A percentile compares a stretch with the other conserved stretches of the same genome.
Evolutionary conservation across 1,284 basidiomycete genomes (phyloP).

Genomic region (Cerioporus squamosus): DNA sequence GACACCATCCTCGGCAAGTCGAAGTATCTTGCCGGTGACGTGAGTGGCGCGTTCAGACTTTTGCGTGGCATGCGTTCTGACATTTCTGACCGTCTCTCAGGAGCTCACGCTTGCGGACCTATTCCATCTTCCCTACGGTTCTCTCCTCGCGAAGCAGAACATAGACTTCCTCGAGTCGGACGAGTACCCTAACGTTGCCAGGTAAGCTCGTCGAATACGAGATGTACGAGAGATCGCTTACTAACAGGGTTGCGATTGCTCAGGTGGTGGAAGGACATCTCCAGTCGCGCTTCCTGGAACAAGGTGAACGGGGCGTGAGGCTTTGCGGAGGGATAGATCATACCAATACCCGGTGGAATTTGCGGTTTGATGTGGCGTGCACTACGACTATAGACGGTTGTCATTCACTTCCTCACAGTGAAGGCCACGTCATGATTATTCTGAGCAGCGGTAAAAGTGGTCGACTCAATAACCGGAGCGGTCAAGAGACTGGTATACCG

Average conservation of each 20-base stretch:
- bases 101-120: constrained; percentile 55
- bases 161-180: constrained; percentile 27
- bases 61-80: too few relatives aligned
- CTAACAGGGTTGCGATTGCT: not conserved
- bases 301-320: constrained; percentile 26
- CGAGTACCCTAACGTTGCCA: constrained; percentile 35
- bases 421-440: too few relatives aligned
- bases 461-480: too few relatives aligned
- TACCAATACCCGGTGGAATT: too few relatives aligned
- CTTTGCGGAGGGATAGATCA: too few relatives aligned
- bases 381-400: too few relatives aligned
- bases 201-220: constrained; percentile 17
- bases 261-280: constrained; percentile 42
- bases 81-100: constrained; percentile 28
- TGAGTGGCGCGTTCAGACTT: constrained; percentile 25
- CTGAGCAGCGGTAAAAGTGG: too few relatives aligned
- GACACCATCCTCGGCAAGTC: constrained; percentile 49
- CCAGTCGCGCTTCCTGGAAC: constrained; percentile 40
- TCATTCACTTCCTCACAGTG: too few relatives aligned
- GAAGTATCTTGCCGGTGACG: constrained; percentile 52
- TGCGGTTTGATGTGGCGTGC: too few relatives aligned
- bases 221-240: not conserved
- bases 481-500: too few relatives aligned
- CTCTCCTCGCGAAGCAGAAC: constrained; percentile 24
- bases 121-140: constrained; percentile 55